Conservation (phyloP, 345 rosid genomes). For the Erysimum cheiranthoides region DNA sequence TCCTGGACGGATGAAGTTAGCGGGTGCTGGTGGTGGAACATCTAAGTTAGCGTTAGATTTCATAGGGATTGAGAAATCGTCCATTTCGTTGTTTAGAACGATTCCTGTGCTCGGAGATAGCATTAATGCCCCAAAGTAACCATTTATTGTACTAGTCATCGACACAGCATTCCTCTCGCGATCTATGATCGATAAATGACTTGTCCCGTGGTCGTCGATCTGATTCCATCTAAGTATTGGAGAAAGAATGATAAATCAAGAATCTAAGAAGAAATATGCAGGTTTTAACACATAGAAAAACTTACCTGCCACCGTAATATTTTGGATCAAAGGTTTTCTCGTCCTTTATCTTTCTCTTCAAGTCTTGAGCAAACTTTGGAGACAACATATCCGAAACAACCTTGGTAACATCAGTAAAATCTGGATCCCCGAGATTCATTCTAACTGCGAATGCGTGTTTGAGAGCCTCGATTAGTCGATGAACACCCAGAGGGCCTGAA, state of each 20-base stretch:
- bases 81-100: slow-evolving; percentile 66
- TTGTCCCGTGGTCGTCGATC: slow-evolving; percentile 57
- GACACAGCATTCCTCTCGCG: slow-evolving; percentile 52
- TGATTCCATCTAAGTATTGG: slow-evolving; percentile 55
- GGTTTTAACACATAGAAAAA: not conserved
- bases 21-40: slow-evolving; percentile 48
- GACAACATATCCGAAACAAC: slow-evolving; percentile 68
- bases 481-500: slow-evolving; percentile 55
- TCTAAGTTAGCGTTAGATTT: not conserved
- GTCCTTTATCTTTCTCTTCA: slow-evolving; percentile 57
- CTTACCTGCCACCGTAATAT: slow-evolving; percentile 60
- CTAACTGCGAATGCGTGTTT: slow-evolving; percentile 50
- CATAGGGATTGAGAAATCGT: slow-evolving; percentile 55
- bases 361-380: slow-evolving; percentile 49
- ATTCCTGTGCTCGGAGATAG: slow-evolving; percentile 59
- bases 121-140: slow-evolving; percentile 52
- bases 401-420: slow-evolving; percentile 46
- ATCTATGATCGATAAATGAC: slow-evolving; percentile 24
- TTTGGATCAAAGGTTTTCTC: slow-evolving; percentile 53
- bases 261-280: not conserved
- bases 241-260: not conserved
- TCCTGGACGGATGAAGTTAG: slow-evolving; percentile 55
- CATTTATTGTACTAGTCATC: slow-evolving; percentile 55
- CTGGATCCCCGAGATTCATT: slow-evolving; percentile 78
- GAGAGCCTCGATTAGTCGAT: slow-evolving; percentile 54